Base-by-base conservation (phyloP, 345 rosid species). In the Citropsis articulata region DNA sequence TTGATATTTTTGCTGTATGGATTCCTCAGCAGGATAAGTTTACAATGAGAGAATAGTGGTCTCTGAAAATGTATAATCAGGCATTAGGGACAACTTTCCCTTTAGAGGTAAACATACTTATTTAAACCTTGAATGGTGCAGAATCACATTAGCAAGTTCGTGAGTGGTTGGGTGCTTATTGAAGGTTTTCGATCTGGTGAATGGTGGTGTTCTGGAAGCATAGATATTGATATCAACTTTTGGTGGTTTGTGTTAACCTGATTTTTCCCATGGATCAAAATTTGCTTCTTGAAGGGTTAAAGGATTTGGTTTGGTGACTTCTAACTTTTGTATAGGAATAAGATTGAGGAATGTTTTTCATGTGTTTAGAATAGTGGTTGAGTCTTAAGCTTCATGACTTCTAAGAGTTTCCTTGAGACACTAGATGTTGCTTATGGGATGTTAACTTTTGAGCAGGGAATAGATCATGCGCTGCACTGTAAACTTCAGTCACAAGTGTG, bases 271-370 rank as follows among this genome's bases (percentile, higher is more conserved):
- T 24, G 27, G 7, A 65, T 31, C 31, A 50, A 75, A 50, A 50
- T 31, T 75, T 75, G 64, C 71, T 48, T 75, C 64, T 75, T n/a
- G 24, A 48, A 30, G 73, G 73, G 78, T 75, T 64, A 21, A 64
- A 64, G 71, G 28, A 64, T 48, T 22, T 30, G 48, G 36, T 72
- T 73, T 35, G 62, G 63, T 76, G 38, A 76, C 72, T 66, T 55
- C 53, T 27, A n/a, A 30, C 61, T 33, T 45, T 48, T 45, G 56
- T 50, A n/a, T 30, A 45, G 71, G 62, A 75, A 63, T 73, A 73
- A 48, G 70, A 22, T 28, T 9, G 71, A 12, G 45, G 31, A 62
- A 59, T 72, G 5, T 24, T 56, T 36, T 59, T 48, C 56, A n/a
- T 60, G 3, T 36, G 56, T 36, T 50, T 22, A 36, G 67, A 14